Base-by-base conservation (phyloP, 1,139 yeast species). In the Tardiomyces blankii region DNA sequence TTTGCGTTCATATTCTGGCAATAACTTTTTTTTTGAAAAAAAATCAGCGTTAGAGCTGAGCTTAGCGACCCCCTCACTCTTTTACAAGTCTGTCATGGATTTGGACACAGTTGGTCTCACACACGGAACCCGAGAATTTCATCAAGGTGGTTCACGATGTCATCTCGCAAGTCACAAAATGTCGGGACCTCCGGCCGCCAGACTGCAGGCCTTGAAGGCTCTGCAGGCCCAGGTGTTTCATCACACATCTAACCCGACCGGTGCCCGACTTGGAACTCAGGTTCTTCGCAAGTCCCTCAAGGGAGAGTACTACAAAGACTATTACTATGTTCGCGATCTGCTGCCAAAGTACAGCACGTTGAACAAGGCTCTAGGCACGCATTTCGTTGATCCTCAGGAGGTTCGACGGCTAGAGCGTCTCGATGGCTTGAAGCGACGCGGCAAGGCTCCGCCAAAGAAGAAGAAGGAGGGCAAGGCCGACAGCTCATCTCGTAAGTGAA, bases 401-500 rank as follows among this genome's bases (percentile, higher is more conserved):
- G 78, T 75, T 44, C 79, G 82, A 63, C 53, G 68, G 42, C 46
- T 64, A 27, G 53, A 53, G 45, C 58, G 58, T 43, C 58, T 59
- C 27, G 64, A 51, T 42, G 44, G 47, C 30, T 39, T 54, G 28
- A 52, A 52, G 42, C 47, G 52, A 21, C 53, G 52, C 43, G 58
- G 58, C 63, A 87, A 87, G 67, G 94, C 95, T 63, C 93, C 95
- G 18, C 96, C 95, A 55, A 78, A 82, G 71, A 87, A 87, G 73
- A 78, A 77, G 66, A 66, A 70, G 59, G 70, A 70, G 60, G 65
- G 64, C 51, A 68, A 68, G 60, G 69, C 47, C 12, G 48, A 30
- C 25, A 21, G 25, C 25, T 21, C 25, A 5, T 4, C 25, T 7
- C 25, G 25, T 21, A 30, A 12, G 35, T 30, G 16, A 30, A 11